Percentiles rank a stretch among this genome's conserved stretches.
Evolutionary conservation across 2,329 filamentous ascomycete species (phyloP).

Genomic region (Alternaria arbusti): DNA sequence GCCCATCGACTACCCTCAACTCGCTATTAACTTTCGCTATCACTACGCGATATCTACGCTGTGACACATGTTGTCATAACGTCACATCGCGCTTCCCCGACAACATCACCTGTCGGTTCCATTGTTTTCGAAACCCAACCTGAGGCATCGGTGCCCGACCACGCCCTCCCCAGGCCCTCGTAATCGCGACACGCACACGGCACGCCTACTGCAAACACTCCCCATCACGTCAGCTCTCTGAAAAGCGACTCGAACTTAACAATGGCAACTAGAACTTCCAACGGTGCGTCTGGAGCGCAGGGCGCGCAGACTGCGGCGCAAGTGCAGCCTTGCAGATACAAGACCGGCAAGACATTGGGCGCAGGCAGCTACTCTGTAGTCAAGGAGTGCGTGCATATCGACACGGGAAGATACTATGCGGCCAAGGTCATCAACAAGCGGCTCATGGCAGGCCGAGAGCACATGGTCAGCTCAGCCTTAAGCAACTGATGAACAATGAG

Average conservation of each 20-base stretch:
- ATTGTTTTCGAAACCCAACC: conserved; percentile 6
- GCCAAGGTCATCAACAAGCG: conserved; percentile 99
- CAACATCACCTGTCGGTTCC: background rate
- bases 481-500: background rate
- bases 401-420: conserved; percentile 96
- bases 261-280: conserved; percentile 31
- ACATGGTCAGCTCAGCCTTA: conserved; percentile 74
- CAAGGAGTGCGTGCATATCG: conserved; percentile 98
- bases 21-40: background rate
- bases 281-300: conserved; percentile 42
- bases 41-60: background rate
- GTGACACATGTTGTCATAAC: background rate
- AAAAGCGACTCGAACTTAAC: background rate
- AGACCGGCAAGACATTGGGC: conserved; percentile 96
- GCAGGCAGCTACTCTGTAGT: conserved; percentile 98
- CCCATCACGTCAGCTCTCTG: background rate
- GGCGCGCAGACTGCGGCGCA: conserved; percentile 55
- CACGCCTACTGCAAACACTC: background rate
- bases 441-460: conserved; percentile 94
- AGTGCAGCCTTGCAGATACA: conserved; percentile 95
- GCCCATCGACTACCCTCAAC: background rate
- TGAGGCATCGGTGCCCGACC: conserved; percentile 15
- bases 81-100: background rate
- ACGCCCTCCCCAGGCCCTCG: background rate
- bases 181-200: background rate